These are phyloP conservation scores for Cinchona pubescens DNA, from an alignment of 257 asterid genomes.

Conservation along the genomic window DNA sequence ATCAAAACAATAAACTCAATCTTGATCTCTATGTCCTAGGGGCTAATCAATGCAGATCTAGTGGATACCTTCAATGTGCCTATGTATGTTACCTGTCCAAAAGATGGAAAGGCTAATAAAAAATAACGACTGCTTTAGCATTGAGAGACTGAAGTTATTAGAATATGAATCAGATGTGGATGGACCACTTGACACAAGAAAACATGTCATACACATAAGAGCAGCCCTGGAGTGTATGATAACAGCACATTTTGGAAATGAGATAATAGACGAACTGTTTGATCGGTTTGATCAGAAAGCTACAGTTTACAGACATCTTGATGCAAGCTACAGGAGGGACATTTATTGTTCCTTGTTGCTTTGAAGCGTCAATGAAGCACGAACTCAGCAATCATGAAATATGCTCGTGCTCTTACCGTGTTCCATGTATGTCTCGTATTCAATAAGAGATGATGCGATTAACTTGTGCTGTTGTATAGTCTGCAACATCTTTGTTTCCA, in stretches of 20 bases:
- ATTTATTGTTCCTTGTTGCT: conserved; percentile 4
- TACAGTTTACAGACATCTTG: neutral
- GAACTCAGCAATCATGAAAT: no score
- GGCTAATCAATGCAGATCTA: conserved; percentile 21
- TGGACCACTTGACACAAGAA: neutral
- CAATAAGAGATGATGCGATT: no score
- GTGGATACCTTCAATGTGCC: conserved; percentile 37
- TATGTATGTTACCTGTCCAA: neutral
- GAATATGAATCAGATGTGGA: neutral
- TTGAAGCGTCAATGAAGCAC: conserved; percentile 1
- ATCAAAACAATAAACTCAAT: no score
- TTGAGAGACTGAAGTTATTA: conserved; percentile 25
- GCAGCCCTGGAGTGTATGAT: conserved; percentile 41
- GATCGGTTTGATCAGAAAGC: conserved; percentile 14
- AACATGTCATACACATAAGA: conserved; percentile 29
- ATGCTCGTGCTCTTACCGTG: no score
- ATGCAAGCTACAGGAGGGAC: neutral
- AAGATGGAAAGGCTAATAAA: conserved; percentile 24
- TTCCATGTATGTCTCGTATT: no score
- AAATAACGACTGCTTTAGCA: conserved; percentile 24
- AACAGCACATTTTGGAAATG: conserved; percentile 40
- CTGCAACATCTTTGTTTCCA: no score
- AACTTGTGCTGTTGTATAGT: no score
- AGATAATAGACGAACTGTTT: conserved; percentile 42
- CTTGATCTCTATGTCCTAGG: conserved; percentile 13